Evolutionary conservation across 1,284 basidiomycete genomes (phyloP).

Genomic region (Ustilago sp.): DNA sequence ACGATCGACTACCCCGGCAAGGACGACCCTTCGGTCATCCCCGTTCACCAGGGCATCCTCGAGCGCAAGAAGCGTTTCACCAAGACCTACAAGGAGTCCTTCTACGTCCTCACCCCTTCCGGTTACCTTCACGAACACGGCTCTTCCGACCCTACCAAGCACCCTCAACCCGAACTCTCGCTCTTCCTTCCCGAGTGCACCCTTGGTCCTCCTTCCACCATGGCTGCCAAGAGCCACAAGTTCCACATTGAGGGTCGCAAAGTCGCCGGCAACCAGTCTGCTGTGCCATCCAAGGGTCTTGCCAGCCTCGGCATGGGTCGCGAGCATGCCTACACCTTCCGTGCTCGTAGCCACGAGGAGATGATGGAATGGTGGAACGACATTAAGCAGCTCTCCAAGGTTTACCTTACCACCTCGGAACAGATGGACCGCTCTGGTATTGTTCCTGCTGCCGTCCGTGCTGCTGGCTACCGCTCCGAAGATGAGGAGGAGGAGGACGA

Average conservation of each 20-base stretch:
- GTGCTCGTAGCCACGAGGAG: constrained; percentile 88
- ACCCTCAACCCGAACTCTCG: constrained; percentile 79
- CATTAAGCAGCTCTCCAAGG: constrained; percentile 91
- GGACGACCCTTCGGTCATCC: constrained; percentile 87
- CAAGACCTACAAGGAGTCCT: constrained; percentile 80
- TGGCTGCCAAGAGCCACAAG: constrained; percentile 83
- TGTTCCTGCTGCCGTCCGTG: constrained; percentile 89
- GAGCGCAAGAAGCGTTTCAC: constrained; percentile 98
- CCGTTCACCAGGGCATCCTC: constrained; percentile 90
- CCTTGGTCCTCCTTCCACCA: constrained; percentile 87
- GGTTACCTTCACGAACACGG: constrained; percentile 94
- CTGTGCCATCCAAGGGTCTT: constrained; percentile 73
- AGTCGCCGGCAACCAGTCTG: constrained; percentile 78
- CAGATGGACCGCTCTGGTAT: constrained; percentile 92
- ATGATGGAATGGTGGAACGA: constrained; percentile 99
- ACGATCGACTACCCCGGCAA: constrained; percentile 89
- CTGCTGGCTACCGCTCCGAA: constrained; percentile 79
- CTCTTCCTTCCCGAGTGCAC: constrained; percentile 96
- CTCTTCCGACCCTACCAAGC: constrained; percentile 80
- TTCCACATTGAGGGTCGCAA: constrained; percentile 96
- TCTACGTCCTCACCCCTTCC: constrained; percentile 92
- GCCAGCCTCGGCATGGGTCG: constrained; percentile 73
- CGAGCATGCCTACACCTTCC: constrained; percentile 86
- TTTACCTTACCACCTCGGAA: constrained; percentile 95
- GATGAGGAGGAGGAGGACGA: constrained; percentile 74